phyloP scores from a whole-genome alignment of 2,329 filamentous ascomycete genomes.

The Lecanoromycetidae sp. region DNA sequence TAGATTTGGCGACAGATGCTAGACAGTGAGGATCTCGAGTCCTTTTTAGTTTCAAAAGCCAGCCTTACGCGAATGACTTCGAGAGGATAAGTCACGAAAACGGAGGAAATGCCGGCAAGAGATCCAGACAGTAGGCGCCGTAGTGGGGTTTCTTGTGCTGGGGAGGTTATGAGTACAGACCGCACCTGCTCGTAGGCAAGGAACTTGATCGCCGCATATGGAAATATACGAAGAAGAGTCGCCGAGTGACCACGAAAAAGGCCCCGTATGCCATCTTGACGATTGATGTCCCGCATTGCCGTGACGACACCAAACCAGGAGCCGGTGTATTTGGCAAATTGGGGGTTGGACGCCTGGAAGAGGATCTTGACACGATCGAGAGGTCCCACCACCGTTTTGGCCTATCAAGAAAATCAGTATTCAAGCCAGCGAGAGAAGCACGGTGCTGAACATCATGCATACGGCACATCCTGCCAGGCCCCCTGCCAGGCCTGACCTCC shows the following conservation, averaged over 20 bases:
- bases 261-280: slow-evolving; percentile 58
- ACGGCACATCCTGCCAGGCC: slow-evolving; percentile 87
- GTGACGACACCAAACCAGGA: slow-evolving; percentile 74
- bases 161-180: slow-evolving; percentile 57
- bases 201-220: slow-evolving; percentile 96
- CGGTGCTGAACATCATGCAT: slow-evolving; percentile 31
- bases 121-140: slow-evolving; percentile 64
- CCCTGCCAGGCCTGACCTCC: slow-evolving; percentile 74
- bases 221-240: slow-evolving; percentile 86
- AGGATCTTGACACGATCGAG: slow-evolving; percentile 98
- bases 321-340: slow-evolving; percentile 84
- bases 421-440: slow-evolving; percentile 3
- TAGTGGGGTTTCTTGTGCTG: slow-evolving; percentile 64
- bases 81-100: slow-evolving; percentile 91
- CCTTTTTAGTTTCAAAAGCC: slow-evolving; percentile 80
- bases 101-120: slow-evolving; percentile 63
- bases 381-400: slow-evolving; percentile 88
- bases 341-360: slow-evolving; percentile 88
- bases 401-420: slow-evolving; percentile 40
- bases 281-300: slow-evolving; percentile 75
- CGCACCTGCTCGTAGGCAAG: slow-evolving; percentile 95
- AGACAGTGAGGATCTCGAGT: slow-evolving; percentile 56
- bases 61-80: slow-evolving; percentile 87
- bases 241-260: slow-evolving; percentile 91
- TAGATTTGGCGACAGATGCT: slow-evolving; percentile 81